These are phyloP conservation scores for Lathyrus oleraceus DNA, from an alignment of 306 rosid genomes.

Conservation along the genomic window DNA sequence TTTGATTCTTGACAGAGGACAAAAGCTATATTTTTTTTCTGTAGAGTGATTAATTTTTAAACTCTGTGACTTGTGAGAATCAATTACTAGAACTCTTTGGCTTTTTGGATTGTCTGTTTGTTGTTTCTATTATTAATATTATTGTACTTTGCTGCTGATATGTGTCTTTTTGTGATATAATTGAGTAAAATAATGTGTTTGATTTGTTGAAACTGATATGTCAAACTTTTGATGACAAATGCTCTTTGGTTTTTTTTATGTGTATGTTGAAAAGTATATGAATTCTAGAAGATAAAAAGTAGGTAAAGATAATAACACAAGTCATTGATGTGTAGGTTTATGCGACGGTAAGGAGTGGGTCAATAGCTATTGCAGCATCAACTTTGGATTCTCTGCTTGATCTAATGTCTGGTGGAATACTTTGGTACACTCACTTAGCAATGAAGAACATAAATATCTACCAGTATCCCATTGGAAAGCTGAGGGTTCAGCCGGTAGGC, in stretches of 20 bases:
- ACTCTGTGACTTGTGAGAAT: neutral
- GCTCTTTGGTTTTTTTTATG: no score
- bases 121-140: neutral
- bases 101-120: conserved; percentile 6
- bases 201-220: no score
- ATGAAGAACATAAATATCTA: conserved; percentile 84
- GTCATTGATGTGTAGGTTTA: conserved; percentile 44
- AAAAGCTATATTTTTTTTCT: neutral
- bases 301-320: no score
- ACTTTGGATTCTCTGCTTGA: conserved; percentile 81
- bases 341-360: conserved; percentile 71
- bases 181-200: conserved; percentile 18
- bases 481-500: conserved; percentile 95
- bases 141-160: neutral
- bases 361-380: conserved; percentile 82
- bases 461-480: conserved; percentile 82
- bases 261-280: no score
- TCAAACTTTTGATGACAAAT: no score
- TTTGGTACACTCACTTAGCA: conserved; percentile 86
- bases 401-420: conserved; percentile 94
- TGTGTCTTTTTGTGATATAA: neutral
- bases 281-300: no score
- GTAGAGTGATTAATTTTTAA: neutral
- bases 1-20: neutral
- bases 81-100: neutral